Percentiles rank a stretch among this genome's conserved stretches.
Evolutionary conservation across 441 rosid species (phyloP).

Genomic region (Rhodomyrtus psidioides): DNA sequence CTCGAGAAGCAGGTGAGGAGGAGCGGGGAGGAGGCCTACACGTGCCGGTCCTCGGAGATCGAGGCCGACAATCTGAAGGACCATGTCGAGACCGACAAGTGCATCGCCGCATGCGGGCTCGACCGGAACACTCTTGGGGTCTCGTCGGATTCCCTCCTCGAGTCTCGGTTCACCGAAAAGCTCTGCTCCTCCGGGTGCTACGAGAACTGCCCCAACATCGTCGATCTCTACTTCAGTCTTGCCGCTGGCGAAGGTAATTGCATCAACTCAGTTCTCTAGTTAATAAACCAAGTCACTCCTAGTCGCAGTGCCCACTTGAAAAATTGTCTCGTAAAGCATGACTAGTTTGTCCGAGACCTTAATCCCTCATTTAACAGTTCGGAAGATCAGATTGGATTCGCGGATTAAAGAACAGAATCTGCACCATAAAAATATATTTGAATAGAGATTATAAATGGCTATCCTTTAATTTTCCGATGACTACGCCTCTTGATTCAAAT

Average conservation of each 20-base stretch:
- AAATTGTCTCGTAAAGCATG: not conserved
- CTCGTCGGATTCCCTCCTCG: slow-evolving; percentile 76
- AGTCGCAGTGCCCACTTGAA: not conserved
- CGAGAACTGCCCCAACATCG: slow-evolving; percentile 58
- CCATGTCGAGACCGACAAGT: slow-evolving; percentile 56
- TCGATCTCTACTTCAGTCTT: slow-evolving; percentile 80
- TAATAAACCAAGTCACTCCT: not conserved
- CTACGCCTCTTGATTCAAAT: not conserved
- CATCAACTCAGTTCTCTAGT: not conserved
- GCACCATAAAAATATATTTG: not conserved
- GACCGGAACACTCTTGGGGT: slow-evolving; percentile 68
- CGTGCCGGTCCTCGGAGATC: slow-evolving; percentile 63
- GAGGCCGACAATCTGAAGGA: slow-evolving; percentile 51
- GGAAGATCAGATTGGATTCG: not conserved
- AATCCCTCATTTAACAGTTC: not conserved
- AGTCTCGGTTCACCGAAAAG: slow-evolving; percentile 38
- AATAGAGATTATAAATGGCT: not conserved
- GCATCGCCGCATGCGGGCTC: slow-evolving; percentile 59
- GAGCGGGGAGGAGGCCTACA: slow-evolving; percentile 45
- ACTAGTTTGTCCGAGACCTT: not conserved
- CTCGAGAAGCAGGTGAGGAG: slow-evolving; percentile 54
- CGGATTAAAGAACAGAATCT: not conserved
- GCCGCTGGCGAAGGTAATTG: slow-evolving; percentile 78
- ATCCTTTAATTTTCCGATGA: not conserved
- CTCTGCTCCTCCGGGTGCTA: slow-evolving; percentile 79